Evolutionary conservation across 202 grass and related monocot genomes (phyloP), one percentile per base, ranked within the genome.

Genomic region (Sporobolus alterniflorus): DNA sequence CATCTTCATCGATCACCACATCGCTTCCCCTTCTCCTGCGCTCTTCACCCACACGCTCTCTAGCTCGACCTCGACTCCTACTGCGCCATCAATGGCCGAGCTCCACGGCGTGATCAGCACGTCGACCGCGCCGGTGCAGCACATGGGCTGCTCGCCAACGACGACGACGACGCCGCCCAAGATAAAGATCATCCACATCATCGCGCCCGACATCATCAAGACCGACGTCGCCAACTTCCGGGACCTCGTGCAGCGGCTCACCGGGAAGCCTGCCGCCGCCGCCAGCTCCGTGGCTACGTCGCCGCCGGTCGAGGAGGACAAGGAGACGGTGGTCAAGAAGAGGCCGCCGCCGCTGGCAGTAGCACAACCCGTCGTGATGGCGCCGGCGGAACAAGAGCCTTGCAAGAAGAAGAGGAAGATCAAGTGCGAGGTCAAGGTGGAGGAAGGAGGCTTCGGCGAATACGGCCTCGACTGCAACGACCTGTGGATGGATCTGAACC

Each of bases 161-260:
- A 75, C 56, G 75, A 56, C 51, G 34, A 56, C 81, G 12, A 83
- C 70, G 63, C 86, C 83, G 61, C 91, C 94, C 6, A 90, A 88
- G 82, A 92, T 97, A 81, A 89, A 57, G 62, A 87, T 97, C 71
- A 75, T 97, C 73, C 94, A 94, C 82, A 89, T 97, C 54, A 80
- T 92, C 1, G 85, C 91, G 28, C 94, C 94, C 9, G 94, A 97
- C 91, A 88, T 97, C 84, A 97, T 97, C 87, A 82, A 97, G 76
- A 94, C 85, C 66, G 94, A 97, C 54, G 87, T 84, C 82, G 88
- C 82, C n/a, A 92, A 88, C 82, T 97, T 97, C 76, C 91, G 89
- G 28, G 84, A 86, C 49, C 89, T 97, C 40, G 94, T 97, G 75
- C 94, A 97, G 87, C 87, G 86, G 29, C 94, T 97, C 79, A 97